Conservation (phyloP, 257 asterid species). For the Nicotiana benthamiana region DNA sequence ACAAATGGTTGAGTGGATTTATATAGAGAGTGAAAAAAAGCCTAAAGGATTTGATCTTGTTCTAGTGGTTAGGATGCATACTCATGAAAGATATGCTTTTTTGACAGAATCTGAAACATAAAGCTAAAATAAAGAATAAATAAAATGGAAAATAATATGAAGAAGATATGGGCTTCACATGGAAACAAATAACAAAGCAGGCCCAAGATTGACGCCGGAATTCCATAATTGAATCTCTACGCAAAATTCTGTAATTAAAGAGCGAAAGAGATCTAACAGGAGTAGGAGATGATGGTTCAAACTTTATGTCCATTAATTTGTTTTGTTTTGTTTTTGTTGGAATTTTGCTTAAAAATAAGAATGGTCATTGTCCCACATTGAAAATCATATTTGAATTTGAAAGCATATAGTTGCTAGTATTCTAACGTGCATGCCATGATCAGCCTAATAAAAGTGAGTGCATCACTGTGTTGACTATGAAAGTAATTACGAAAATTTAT, state of each 20-base stretch:
- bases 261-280: too few species aligned
- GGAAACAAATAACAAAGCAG: constrained; percentile 19
- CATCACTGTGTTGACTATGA: too few species aligned
- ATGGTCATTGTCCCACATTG: too few species aligned
- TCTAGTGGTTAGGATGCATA: background rate
- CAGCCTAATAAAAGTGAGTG: background rate
- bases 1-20: background rate
- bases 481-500: background rate
- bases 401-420: background rate
- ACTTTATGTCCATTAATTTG: too few species aligned
- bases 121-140: background rate
- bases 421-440: background rate
- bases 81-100: background rate
- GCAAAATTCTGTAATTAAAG: too few species aligned
- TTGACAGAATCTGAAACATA: background rate
- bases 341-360: too few species aligned
- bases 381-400: background rate
- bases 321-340: too few species aligned
- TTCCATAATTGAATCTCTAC: background rate
- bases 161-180: constrained; percentile 36
- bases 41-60: background rate
- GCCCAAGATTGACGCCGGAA: constrained; percentile 34
- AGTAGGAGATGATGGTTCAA: too few species aligned
- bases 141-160: background rate
- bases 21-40: background rate